A percentile compares a stretch with the other conserved stretches of the same genome.
Conservation (phyloP, 2,329 filamentous ascomycete genomes). For the Trichophyton mentagrophytes region DNA sequence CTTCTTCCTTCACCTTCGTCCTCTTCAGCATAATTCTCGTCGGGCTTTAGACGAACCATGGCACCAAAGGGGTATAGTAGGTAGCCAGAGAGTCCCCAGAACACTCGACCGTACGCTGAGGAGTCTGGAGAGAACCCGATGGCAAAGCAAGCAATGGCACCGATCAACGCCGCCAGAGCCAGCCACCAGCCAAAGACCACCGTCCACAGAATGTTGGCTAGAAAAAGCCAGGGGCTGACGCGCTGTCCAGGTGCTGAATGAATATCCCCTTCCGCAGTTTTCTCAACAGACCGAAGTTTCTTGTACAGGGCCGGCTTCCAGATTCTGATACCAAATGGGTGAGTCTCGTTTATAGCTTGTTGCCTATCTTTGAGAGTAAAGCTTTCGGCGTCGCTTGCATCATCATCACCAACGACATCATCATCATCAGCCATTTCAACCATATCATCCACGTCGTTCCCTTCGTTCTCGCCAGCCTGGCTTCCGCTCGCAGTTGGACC, state of each 20-base stretch:
- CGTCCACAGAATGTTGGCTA: slow-evolving; percentile 88
- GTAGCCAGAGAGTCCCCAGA: slow-evolving; percentile 75
- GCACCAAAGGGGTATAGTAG: slow-evolving; percentile 94
- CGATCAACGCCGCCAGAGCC: slow-evolving; percentile 58
- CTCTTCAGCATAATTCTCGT: slow-evolving; percentile 87
- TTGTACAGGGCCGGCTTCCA: slow-evolving; percentile 99
- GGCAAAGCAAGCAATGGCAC: slow-evolving; percentile 64
- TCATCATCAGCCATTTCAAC: slow-evolving; percentile 39
- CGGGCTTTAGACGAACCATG: slow-evolving; percentile 83
- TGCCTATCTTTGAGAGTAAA: slow-evolving; percentile 96
- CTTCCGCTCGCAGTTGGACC: slow-evolving; percentile 15
- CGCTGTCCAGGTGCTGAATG: slow-evolving; percentile 84
- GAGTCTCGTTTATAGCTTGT: slow-evolving; percentile 95
- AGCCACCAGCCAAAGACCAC: slow-evolving; percentile 95
- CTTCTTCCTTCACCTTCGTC: slow-evolving; percentile 91
- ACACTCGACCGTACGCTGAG: slow-evolving; percentile 69
- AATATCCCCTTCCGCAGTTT: slow-evolving; percentile 90
- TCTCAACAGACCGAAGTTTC: slow-evolving; percentile 90
- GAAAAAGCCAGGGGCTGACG: slow-evolving; percentile 69
- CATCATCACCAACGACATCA: slow-evolving; percentile 50
- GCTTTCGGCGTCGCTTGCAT: slow-evolving; percentile 78
- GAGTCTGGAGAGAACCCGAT: slow-evolving; percentile 70
- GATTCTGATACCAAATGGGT: slow-evolving; percentile 95
- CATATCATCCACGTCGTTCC: slow-evolving; percentile 8
- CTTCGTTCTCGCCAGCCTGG: background rate